phyloP scores from a whole-genome alignment of 2,329 filamentous ascomycete genomes.

The Arachnopeziza araneosa region DNA sequence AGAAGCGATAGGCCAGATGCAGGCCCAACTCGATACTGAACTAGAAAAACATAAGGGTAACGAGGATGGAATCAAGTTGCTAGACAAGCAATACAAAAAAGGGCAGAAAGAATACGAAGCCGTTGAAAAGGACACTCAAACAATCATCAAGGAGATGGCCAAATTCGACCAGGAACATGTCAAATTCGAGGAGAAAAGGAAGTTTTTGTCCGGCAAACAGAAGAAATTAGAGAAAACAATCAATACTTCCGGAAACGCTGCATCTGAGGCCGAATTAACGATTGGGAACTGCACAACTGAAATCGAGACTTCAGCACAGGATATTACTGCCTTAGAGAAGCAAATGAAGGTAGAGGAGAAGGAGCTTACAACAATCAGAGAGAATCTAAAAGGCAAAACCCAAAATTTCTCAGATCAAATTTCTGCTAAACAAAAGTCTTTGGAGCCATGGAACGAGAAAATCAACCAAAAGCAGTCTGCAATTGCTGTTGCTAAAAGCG shows the following conservation, averaged over 20 bases:
- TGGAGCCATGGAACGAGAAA: conserved; percentile 95
- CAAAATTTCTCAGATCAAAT: conserved; percentile 93
- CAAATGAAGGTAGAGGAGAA: conserved; percentile 74
- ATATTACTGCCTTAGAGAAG: conserved; percentile 71
- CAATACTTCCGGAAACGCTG: conserved; percentile 66
- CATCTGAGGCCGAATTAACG: conserved; percentile 68
- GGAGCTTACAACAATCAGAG: conserved; percentile 76
- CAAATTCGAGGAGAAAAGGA: conserved; percentile 96
- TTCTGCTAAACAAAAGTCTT: conserved; percentile 80
- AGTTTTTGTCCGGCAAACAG: conserved; percentile 83
- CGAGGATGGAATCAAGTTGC: conserved; percentile 82
- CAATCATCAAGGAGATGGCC: conserved; percentile 76
- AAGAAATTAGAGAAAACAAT: conserved; percentile 93
- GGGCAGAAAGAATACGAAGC: conserved; percentile 78
- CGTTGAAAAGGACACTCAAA: conserved; percentile 76
- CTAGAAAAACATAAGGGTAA: conserved; percentile 87
- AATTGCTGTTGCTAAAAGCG: conserved; percentile 90
- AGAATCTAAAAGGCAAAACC: conserved; percentile 89
- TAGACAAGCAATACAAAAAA: conserved; percentile 78
- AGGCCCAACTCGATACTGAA: conserved; percentile 78
- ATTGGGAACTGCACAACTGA: conserved; percentile 74
- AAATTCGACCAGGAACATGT: conserved; percentile 95
- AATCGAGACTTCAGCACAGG: conserved; percentile 67
- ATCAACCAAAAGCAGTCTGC: conserved; percentile 94
- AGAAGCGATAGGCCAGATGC: conserved; percentile 87